Conservation (phyloP, 1,284 basidiomycete species). For the Boletus mariae region DNA sequence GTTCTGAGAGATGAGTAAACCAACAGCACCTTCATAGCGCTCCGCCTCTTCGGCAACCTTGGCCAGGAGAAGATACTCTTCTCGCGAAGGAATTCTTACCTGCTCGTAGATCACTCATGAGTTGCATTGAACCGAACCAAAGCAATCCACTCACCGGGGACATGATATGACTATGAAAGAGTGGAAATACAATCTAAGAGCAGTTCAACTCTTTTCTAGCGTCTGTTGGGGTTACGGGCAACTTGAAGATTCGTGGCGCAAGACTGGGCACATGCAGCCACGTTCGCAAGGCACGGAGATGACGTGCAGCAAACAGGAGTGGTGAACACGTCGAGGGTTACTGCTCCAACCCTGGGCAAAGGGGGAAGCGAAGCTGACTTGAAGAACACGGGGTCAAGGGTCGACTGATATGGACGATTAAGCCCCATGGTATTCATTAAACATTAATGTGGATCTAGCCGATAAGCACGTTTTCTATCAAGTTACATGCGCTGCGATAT, state of each 20-base stretch:
- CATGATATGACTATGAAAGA: slow-evolving; percentile 22
- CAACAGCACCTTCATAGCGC: slow-evolving; percentile 53
- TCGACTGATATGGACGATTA: slow-evolving; percentile 10
- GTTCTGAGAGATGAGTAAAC: not conserved
- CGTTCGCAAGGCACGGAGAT: slow-evolving; percentile 16
- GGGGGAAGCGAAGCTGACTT: slow-evolving; percentile 18
- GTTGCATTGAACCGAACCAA: not conserved
- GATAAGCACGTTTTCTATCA: slow-evolving; percentile 3
- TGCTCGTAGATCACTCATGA: slow-evolving; percentile 9
- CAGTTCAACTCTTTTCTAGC: slow-evolving; percentile 28
- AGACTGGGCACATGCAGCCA: slow-evolving; percentile 9
- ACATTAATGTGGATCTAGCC: not conserved
- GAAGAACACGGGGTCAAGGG: slow-evolving; percentile 25
- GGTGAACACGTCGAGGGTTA: not conserved
- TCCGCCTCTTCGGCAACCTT: slow-evolving; percentile 66
- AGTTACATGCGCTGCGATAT: slow-evolving; percentile 1
- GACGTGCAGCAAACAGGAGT: slow-evolving; percentile 7
- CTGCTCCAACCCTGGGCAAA: slow-evolving; percentile 28
- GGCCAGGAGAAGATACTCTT: slow-evolving; percentile 51
- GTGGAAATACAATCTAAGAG: slow-evolving; percentile 8
- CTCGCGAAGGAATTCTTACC: slow-evolving; percentile 33
- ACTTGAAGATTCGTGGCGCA: slow-evolving; percentile 13
- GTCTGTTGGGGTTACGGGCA: slow-evolving; percentile 30
- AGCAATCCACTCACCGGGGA: slow-evolving; percentile 29
- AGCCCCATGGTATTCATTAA: slow-evolving; percentile 15